phyloP scores from a whole-genome alignment of 2,329 filamentous ascomycete species.

The Pezicula neosporulosa region DNA sequence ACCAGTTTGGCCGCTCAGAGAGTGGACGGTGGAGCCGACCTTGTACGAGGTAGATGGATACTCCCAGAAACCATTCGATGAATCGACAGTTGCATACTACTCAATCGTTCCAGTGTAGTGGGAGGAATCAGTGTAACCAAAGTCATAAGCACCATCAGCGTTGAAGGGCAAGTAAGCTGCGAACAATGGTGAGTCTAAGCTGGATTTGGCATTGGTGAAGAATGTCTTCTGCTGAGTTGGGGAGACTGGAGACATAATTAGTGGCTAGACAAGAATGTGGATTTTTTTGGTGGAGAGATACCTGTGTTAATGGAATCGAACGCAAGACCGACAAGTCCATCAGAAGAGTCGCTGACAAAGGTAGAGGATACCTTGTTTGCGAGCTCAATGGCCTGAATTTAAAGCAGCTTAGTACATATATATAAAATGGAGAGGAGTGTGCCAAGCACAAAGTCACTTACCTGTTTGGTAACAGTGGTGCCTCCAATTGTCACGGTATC shows the following conservation, averaged over 20 bases:
- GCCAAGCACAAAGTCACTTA: no score
- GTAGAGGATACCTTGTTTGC: slow-evolving; percentile 23
- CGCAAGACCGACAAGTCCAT: slow-evolving; percentile 62
- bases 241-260: slow-evolving; percentile 7
- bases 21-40: slow-evolving; percentile 42
- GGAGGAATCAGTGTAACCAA: slow-evolving; percentile 48
- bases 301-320: slow-evolving; percentile 28
- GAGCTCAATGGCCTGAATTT: slow-evolving; percentile 22
- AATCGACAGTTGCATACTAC: slow-evolving; percentile 48
- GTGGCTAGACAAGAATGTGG: no score
- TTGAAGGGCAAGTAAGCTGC: slow-evolving; percentile 48
- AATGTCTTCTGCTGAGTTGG: slow-evolving; percentile 25
- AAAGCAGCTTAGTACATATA: no score
- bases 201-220: slow-evolving; percentile 26
- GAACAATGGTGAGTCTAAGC: slow-evolving; percentile 42
- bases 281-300: slow-evolving; percentile 6
- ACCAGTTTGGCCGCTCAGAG: slow-evolving; percentile 28
- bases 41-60: slow-evolving; percentile 47
- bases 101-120: slow-evolving; percentile 50
- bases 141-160: slow-evolving; percentile 46
- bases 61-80: slow-evolving; percentile 49
- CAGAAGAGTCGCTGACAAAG: slow-evolving; percentile 31
- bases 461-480: slow-evolving; percentile 24
- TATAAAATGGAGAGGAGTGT: no score
- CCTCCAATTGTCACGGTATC: slow-evolving; percentile 29